phyloP scores from a whole-genome alignment of 805 yeast genomes.

The Clavispora phyllophila region DNA sequence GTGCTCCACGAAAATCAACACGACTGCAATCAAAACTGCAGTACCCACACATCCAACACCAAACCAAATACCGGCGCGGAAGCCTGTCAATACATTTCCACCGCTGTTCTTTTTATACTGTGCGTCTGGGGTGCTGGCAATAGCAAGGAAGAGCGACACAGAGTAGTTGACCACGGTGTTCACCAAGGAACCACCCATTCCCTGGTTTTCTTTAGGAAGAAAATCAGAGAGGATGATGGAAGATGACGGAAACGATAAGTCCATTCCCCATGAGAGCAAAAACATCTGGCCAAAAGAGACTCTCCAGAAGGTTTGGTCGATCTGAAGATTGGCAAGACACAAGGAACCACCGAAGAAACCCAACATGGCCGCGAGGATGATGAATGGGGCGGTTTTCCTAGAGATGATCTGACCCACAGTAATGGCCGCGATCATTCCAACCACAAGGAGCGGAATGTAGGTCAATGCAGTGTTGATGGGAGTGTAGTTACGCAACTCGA shows the following conservation, averaged over 20 bases:
- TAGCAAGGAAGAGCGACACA: conserved; percentile 61
- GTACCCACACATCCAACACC: conserved; percentile 58
- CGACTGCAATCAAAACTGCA: conserved; percentile 31
- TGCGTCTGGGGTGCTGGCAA: conserved; percentile 62
- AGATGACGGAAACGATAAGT: conserved; percentile 71
- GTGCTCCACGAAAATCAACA: conserved; percentile 16
- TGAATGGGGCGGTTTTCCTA: conserved; percentile 43
- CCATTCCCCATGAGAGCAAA: conserved; percentile 69
- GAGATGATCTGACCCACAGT: conserved; percentile 45
- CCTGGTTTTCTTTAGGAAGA: conserved; percentile 62
- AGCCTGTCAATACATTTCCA: conserved; percentile 32
- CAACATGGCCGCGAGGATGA: conserved; percentile 46
- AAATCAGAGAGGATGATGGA: conserved; percentile 56
- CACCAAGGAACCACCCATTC: conserved; percentile 72
- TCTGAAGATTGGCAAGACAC: conserved; percentile 53
- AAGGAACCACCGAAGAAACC: conserved; percentile 53
- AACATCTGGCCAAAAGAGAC: conserved; percentile 52
- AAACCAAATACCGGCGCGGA: conserved; percentile 53
- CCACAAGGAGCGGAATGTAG: conserved; percentile 43
- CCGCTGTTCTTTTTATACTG: conserved; percentile 4
- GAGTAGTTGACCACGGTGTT: conserved; percentile 70
- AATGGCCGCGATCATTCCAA: conserved; percentile 54
- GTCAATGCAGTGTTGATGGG: conserved; percentile 31
- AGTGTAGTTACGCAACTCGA: conserved; percentile 45
- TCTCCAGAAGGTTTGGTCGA: conserved; percentile 54